phyloP scores from a whole-genome alignment of 2,329 filamentous ascomycete species.

The Pseudogymnoascus sp. region DNA sequence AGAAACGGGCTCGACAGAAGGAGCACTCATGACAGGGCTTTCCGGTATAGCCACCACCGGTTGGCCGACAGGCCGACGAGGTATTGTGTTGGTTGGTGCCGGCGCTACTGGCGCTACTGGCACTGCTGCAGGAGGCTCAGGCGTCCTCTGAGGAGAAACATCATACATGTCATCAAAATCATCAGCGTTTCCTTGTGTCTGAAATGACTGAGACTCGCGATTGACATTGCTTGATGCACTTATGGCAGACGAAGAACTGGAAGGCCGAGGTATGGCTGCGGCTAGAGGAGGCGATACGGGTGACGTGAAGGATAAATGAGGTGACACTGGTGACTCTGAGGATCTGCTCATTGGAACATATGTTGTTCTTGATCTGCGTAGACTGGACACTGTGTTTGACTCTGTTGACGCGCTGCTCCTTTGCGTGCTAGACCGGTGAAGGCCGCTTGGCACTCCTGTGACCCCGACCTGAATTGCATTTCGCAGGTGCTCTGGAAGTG shows the following conservation, averaged over 20 bases:
- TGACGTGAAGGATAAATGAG: not conserved
- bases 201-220: not conserved
- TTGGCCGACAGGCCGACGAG: constrained; percentile 3
- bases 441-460: constrained; percentile 18
- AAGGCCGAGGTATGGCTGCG: not conserved
- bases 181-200: constrained; percentile 5
- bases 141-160: constrained; percentile 28
- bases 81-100: not conserved
- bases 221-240: not conserved
- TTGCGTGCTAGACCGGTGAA: constrained; percentile 24
- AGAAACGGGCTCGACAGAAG: not conserved
- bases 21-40: not conserved
- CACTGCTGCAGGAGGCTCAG: constrained; percentile 16
- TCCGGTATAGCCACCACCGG: not conserved
- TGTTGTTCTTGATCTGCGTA: not conserved
- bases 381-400: not conserved
- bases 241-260: not conserved
- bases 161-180: constrained; percentile 28
- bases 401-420: constrained; percentile 11
- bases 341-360: constrained; percentile 5
- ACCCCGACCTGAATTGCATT: constrained; percentile 26
- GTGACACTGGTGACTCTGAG: not conserved
- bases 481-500: constrained; percentile 29
- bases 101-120: not conserved
- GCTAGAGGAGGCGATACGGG: not conserved